These are phyloP conservation scores for Niveomyces coronatus DNA, from an alignment of 2,329 filamentous ascomycete species.

Conservation along the genomic window DNA sequence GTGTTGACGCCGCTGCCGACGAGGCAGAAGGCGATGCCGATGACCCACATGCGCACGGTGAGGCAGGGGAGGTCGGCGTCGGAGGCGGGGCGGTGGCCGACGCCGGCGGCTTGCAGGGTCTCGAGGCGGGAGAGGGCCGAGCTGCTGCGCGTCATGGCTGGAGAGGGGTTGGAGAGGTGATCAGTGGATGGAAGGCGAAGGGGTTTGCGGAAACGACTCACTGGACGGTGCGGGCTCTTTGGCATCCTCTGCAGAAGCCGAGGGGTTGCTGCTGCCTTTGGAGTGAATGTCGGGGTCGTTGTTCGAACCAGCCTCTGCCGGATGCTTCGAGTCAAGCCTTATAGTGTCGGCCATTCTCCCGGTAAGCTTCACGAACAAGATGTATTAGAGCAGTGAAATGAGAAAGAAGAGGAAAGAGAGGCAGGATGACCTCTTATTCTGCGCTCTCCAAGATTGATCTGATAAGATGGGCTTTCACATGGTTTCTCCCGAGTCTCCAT, in stretches of 20 bases:
- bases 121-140: constrained; percentile 13
- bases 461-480: constrained; percentile 9
- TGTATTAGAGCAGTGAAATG: neutral
- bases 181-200: too few species aligned
- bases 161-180: neutral
- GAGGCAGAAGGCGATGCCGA: constrained; percentile 27
- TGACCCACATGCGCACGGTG: constrained; percentile 30
- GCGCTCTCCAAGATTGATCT: constrained; percentile 7
- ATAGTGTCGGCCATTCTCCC: constrained; percentile 3
- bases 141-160: neutral
- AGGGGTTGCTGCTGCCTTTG: constrained; percentile 1
- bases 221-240: constrained; percentile 1
- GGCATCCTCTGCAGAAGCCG: neutral
- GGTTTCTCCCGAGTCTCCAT: neutral
- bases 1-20: constrained; percentile 29
- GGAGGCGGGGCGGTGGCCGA: constrained; percentile 19
- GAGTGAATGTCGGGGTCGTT: constrained; percentile 5
- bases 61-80: constrained; percentile 21
- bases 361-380: neutral
- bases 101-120: constrained; percentile 20
- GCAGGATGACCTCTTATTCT: neutral
- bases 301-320: too few species aligned
- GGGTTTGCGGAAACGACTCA: neutral
- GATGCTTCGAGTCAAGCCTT: too few species aligned
- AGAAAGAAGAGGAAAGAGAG: neutral